Evolutionary conservation across 148 eudicot species (phyloP).

Genomic region (Euryodendron excelsum): DNA sequence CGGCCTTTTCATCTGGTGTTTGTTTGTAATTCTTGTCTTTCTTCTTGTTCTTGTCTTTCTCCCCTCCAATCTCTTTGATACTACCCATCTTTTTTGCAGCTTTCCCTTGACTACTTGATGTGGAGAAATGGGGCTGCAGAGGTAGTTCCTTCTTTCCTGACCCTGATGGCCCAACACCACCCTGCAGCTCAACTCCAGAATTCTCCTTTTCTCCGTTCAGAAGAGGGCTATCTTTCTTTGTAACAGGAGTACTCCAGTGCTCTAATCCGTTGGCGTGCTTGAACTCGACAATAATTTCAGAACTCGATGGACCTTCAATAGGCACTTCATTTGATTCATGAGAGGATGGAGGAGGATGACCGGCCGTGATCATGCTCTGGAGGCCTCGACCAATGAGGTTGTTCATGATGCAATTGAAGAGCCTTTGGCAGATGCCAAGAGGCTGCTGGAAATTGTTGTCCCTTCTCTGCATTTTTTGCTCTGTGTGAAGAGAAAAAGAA

Average conservation of each 20-base stretch:
- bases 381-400: not conserved
- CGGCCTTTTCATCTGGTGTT: not conserved
- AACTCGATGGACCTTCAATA: not conserved
- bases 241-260: not conserved
- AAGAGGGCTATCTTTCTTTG: not conserved
- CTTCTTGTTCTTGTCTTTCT: not conserved
- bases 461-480: conserved; percentile 9
- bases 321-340: not conserved
- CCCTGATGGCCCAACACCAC: not conserved
- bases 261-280: not conserved
- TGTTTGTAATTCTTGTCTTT: not conserved
- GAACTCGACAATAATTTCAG: conserved; percentile 10
- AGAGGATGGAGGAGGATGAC: not conserved
- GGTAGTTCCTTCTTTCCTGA: not conserved
- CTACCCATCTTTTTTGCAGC: not conserved
- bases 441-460: not conserved
- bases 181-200: not conserved
- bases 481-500: not conserved
- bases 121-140: not conserved
- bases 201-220: not conserved
- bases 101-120: not conserved
- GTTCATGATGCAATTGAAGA: conserved; percentile 7
- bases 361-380: not conserved
- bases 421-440: conserved; percentile 19
- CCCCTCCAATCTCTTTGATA: not conserved